Base-by-base conservation (phyloP, 1,284 basidiomycete genomes). In the Mrakiaceae sp. region DNA sequence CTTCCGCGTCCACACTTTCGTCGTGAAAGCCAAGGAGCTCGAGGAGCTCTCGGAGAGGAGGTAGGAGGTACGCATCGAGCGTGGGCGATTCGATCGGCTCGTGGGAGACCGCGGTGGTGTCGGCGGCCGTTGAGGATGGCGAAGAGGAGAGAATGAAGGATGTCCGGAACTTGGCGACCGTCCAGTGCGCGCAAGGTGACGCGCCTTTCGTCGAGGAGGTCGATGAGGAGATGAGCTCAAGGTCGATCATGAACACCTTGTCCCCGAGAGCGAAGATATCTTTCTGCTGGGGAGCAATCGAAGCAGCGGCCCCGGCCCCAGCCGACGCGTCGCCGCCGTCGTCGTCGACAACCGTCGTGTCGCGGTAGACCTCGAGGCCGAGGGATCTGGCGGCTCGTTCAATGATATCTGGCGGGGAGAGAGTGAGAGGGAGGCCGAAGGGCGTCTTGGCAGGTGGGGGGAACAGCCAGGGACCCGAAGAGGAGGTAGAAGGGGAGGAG, bases 301-400 rank as follows among this genome's bases (percentile, higher is more conserved):
- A 27, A 27, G 27, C 9, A 7, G 53, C 16, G 52, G 16, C 46
- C 46, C n/a, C 40, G 7, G 27, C n/a, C 46, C 46, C 40, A 27
- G 44, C 51, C n/a, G 46, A 42, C 14, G 39, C 39, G 8, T 52
- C 47, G 8, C 11, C 11, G 5, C 50, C 42, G 3, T 43, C 10
- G 9, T 55, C 60, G n/a, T 44, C 14, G n/a, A 39, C 27, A 10
- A 27, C 27, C 27, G 27, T 27, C 27, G 52, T 53, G 14, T 62
- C 60, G 9, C 51, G 42, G 39, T 53, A 62, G 39, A 62, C 60
- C 47, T 62, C 60, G 52, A 62, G 60, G 7, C 60, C 60, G 51
- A 62, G 60, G 12, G 60, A 54, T 42, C 44, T 62, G 9, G 60
- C 51, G 3, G 52, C 54, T 10, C 43, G 44, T 44, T 62, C 60